A percentile compares a stretch with the other conserved stretches of the same genome.
These are phyloP conservation scores for Quercus variabilis DNA, from an alignment of 306 rosid species.

Conservation along the genomic window DNA sequence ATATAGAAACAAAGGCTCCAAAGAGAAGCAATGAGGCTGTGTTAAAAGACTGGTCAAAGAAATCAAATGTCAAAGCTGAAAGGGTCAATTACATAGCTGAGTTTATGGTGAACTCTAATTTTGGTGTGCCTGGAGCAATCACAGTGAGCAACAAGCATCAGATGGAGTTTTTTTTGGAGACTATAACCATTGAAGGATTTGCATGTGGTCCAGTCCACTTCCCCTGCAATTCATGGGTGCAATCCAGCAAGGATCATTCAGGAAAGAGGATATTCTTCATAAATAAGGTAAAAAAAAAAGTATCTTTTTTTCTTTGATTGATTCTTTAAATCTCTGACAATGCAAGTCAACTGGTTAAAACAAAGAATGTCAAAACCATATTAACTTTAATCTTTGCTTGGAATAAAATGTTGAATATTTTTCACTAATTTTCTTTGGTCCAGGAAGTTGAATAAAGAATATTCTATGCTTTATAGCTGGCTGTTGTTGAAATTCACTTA, in stretches of 20 bases:
- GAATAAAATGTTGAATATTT: not conserved
- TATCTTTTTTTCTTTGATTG: not conserved
- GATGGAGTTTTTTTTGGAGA: conserved; percentile 69
- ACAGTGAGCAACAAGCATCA: conserved; percentile 76
- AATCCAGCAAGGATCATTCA: conserved; percentile 70
- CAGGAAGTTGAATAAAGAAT: no score
- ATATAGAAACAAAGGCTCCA: conserved; percentile 55
- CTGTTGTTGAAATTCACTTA: not conserved
- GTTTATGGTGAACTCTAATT: conserved; percentile 61
- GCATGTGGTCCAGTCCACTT: conserved; percentile 74
- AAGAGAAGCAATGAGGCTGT: conserved; percentile 73
- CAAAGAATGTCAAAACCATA: not conserved
- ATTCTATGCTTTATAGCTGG: not conserved
- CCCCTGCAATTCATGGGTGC: conserved; percentile 91
- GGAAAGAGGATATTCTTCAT: conserved; percentile 74
- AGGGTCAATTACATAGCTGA: conserved; percentile 87
- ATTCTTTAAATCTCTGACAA: not conserved
- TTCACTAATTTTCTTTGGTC: no score
- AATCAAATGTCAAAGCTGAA: conserved; percentile 55
- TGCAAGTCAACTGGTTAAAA: not conserved
- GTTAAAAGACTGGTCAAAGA: conserved; percentile 82
- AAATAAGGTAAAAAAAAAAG: conserved; percentile 47
- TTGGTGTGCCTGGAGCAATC: conserved; percentile 86
- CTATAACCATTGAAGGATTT: conserved; percentile 80
- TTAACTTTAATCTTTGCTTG: conserved; percentile 3